A percentile compares a stretch with the other conserved stretches of the same genome.
Conservation (phyloP, 1,139 yeast genomes). For the Nakaseomyces kungkrabaensis region DNA sequence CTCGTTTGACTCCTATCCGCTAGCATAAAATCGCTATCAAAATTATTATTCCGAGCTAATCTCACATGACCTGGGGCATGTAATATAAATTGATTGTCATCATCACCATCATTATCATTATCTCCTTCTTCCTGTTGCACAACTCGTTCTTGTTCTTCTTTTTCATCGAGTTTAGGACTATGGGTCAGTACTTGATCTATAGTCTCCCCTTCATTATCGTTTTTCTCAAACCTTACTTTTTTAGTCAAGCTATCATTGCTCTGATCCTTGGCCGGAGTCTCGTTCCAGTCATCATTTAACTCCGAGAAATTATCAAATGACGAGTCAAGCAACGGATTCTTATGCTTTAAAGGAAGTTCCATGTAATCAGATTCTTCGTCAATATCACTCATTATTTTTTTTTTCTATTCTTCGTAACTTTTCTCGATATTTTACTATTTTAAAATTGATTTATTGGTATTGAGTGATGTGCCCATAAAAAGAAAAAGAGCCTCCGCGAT, state of each 20-base stretch:
- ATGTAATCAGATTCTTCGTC: constrained; percentile 13
- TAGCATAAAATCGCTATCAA: constrained; percentile 2
- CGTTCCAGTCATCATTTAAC: constrained; percentile 12
- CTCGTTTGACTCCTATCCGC: constrained; percentile 6
- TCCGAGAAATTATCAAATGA: constrained; percentile 17
- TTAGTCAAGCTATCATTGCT: constrained; percentile 7
- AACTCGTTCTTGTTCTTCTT: neutral
- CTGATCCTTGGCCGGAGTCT: neutral
- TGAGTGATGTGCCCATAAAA: too few relatives aligned
- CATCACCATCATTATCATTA: neutral
- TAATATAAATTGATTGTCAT: neutral
- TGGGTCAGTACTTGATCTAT: neutral
- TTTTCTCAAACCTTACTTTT: constrained; percentile 16
- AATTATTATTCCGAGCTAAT: neutral
- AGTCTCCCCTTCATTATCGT: neutral
- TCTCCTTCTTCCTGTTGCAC: neutral
- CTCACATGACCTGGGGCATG: constrained; percentile 2
- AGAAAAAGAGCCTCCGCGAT: too few relatives aligned
- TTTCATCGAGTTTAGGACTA: neutral
- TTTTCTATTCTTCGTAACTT: neutral
- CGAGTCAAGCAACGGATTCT: neutral
- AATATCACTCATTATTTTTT: constrained; percentile 10
- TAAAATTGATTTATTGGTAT: too few relatives aligned
- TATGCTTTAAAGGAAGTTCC: constrained; percentile 21
- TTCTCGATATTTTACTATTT: too few relatives aligned